These are phyloP conservation scores for Nephelium lappaceum DNA, from an alignment of 345 rosid genomes.

Conservation along the genomic window DNA sequence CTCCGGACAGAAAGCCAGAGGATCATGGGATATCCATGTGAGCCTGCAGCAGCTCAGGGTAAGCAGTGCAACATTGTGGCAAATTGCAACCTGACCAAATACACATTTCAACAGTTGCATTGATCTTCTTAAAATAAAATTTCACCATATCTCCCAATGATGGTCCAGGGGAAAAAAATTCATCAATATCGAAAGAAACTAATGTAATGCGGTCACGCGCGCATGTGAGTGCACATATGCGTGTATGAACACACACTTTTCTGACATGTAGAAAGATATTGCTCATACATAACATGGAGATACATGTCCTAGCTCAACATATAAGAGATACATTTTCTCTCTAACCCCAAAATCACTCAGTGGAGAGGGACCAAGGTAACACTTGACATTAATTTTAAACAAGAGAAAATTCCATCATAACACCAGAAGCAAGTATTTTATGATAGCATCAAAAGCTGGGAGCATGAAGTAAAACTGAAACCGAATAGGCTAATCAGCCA, in stretches of 20 bases:
- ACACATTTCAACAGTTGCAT: slow-evolving; percentile 27
- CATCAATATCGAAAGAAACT: slow-evolving; percentile 9
- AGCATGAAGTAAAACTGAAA: not conserved
- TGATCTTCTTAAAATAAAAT: slow-evolving; percentile 27
- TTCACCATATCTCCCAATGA: slow-evolving; percentile 12
- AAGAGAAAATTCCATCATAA: slow-evolving; percentile 4
- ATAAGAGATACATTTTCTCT: not conserved
- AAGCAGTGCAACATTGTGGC: slow-evolving; percentile 29
- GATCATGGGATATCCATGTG: slow-evolving; percentile 53
- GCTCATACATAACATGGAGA: not conserved
- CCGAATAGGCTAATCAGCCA: not conserved
- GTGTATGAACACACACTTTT: too few species aligned
- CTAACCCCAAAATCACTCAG: not conserved
- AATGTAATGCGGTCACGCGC: not conserved
- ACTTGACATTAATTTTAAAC: not conserved
- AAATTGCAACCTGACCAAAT: slow-evolving; percentile 24
- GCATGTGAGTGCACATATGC: not conserved
- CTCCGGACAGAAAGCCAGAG: slow-evolving; percentile 44
- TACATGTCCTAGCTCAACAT: not conserved
- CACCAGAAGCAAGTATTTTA: not conserved
- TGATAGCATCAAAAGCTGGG: slow-evolving; percentile 4
- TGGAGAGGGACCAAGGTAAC: not conserved
- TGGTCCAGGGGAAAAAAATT: slow-evolving; percentile 24
- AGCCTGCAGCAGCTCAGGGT: slow-evolving; percentile 35
- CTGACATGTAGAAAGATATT: not conserved